phyloP scores from a whole-genome alignment of 2,329 filamentous ascomycete species.

The Cladosporium austrohemisphaericum region DNA sequence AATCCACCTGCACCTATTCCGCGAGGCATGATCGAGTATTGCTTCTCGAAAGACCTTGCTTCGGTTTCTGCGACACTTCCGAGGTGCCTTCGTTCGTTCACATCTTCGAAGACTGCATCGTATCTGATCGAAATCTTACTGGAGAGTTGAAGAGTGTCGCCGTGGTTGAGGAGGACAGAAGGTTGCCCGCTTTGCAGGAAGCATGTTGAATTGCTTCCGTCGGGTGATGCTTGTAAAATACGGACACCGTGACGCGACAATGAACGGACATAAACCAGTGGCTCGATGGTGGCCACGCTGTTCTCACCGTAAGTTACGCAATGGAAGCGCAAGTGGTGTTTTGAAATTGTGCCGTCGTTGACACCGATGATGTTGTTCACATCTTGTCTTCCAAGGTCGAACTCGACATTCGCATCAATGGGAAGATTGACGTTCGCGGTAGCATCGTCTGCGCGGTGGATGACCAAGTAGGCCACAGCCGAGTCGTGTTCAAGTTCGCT shows the following conservation, averaged over 20 bases:
- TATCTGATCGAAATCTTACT: slow-evolving; percentile 29
- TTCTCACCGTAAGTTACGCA: slow-evolving; percentile 45
- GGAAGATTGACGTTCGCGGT: neutral
- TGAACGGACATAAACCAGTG: slow-evolving; percentile 47
- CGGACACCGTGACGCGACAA: slow-evolving; percentile 43
- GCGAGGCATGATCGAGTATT: slow-evolving; percentile 49
- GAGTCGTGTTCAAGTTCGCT: neutral
- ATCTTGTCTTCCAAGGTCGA: slow-evolving; percentile 30
- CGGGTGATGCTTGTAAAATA: neutral
- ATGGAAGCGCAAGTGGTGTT: slow-evolving; percentile 44
- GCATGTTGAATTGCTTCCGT: slow-evolving; percentile 12
- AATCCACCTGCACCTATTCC: slow-evolving; percentile 53
- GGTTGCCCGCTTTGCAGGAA: neutral
- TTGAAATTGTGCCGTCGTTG: slow-evolving; percentile 39
- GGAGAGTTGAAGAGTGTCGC: slow-evolving; percentile 39
- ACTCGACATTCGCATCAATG: slow-evolving; percentile 21
- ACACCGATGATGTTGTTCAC: slow-evolving; percentile 24
- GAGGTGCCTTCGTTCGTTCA: slow-evolving; percentile 2
- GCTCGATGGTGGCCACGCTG: slow-evolving; percentile 33
- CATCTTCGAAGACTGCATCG: neutral
- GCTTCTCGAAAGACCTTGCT: slow-evolving; percentile 41
- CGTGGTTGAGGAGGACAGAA: slow-evolving; percentile 40
- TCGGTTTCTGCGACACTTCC: neutral
- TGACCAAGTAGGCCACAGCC: slow-evolving; percentile 6
- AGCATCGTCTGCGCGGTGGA: neutral